Conservation (phyloP, 305 asterid genomes). For the Plantago rigida region DNA sequence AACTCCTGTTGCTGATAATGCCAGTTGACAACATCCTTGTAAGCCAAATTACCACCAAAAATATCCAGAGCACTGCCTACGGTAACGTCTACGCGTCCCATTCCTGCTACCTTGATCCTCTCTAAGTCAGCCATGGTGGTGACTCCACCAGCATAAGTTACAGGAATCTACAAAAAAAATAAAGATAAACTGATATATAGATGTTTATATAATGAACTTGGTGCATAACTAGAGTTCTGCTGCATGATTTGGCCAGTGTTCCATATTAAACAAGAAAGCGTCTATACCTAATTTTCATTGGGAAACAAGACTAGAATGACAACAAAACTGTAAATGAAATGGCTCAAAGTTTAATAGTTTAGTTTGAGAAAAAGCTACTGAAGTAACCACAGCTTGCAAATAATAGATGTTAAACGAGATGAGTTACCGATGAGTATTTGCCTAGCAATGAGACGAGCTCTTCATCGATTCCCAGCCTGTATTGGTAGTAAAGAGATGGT, state of each 20-base stretch:
- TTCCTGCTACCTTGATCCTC: conserved; percentile 68
- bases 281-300: background rate
- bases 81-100: conserved; percentile 76
- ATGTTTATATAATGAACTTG: background rate
- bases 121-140: conserved; percentile 69
- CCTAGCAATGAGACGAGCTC: conserved; percentile 91
- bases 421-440: conserved; percentile 58
- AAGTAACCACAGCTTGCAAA: conserved; percentile 1
- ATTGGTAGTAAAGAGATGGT: conserved; percentile 20
- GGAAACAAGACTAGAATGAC: no score
- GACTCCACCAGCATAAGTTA: conserved; percentile 95
- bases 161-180: conserved; percentile 55
- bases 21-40: conserved; percentile 83
- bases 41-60: conserved; percentile 79
- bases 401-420: conserved; percentile 5
- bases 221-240: background rate
- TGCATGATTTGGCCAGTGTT: conserved; percentile 1
- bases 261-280: background rate
- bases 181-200: background rate
- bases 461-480: conserved; percentile 91
- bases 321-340: no score
- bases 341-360: background rate
- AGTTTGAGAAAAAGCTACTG: conserved; percentile 11
- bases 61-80: conserved; percentile 94
- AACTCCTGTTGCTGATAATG: conserved; percentile 54